These are phyloP conservation scores for Stemphylium vesicarium DNA, from an alignment of 2,329 filamentous ascomycete species.

Conservation along the genomic window DNA sequence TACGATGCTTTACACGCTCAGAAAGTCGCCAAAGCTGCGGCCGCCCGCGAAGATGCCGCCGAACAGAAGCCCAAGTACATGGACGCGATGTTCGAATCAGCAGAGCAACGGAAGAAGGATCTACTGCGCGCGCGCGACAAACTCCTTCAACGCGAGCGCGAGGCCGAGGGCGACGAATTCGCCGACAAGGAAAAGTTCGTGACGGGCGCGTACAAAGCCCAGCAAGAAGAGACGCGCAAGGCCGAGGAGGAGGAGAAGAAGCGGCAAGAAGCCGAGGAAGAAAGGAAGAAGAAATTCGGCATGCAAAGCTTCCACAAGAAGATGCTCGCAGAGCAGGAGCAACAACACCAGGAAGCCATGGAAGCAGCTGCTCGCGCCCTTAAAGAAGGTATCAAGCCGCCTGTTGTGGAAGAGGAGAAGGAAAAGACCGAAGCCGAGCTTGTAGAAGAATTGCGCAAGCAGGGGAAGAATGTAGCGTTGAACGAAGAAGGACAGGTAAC, in stretches of 20 bases:
- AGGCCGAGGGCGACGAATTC: slow-evolving; percentile 80
- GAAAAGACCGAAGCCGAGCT: slow-evolving; percentile 64
- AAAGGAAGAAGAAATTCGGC: slow-evolving; percentile 69
- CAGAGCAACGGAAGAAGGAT: slow-evolving; percentile 78
- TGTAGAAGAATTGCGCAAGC: slow-evolving; percentile 71
- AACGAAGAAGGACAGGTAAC: slow-evolving; percentile 86
- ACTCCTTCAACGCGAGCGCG: slow-evolving; percentile 76
- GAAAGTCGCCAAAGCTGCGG: slow-evolving; percentile 62
- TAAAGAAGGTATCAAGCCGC: slow-evolving; percentile 40
- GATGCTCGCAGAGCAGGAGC: slow-evolving; percentile 73
- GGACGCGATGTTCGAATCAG: slow-evolving; percentile 73
- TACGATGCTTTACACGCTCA: slow-evolving; percentile 75
- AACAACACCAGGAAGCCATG: slow-evolving; percentile 71
- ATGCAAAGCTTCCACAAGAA: slow-evolving; percentile 82
- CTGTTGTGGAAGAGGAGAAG: slow-evolving; percentile 41
- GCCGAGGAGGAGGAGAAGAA: slow-evolving; percentile 74
- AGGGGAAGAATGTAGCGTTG: slow-evolving; percentile 68
- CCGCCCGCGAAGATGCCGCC: slow-evolving; percentile 59
- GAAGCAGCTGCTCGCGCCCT: slow-evolving; percentile 64
- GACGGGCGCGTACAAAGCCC: slow-evolving; percentile 79
- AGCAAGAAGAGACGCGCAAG: slow-evolving; percentile 75
- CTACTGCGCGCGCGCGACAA: slow-evolving; percentile 80
- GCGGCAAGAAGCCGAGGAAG: slow-evolving; percentile 69
- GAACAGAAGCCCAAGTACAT: slow-evolving; percentile 80
- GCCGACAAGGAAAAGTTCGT: slow-evolving; percentile 87